Conservation (phyloP, 345 rosid species). For the Bruguiera gymnorhiza region DNA sequence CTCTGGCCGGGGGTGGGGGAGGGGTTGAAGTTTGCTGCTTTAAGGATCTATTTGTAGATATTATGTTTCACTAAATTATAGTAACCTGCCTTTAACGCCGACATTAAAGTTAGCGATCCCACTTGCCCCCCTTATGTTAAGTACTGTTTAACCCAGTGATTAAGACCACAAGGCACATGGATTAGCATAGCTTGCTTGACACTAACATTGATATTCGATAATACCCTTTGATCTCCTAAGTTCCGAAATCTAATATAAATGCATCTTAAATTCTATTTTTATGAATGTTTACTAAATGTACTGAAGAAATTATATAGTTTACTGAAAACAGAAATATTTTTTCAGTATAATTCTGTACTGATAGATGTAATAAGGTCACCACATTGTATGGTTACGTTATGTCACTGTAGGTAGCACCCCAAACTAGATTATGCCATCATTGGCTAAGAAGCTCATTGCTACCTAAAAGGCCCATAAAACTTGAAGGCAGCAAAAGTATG, state of each 20-base stretch:
- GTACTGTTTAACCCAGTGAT: conserved; percentile 17
- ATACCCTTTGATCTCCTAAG: too few relatives aligned
- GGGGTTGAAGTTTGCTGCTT: background rate
- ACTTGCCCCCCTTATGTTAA: conserved; percentile 25
- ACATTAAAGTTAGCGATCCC: conserved; percentile 29
- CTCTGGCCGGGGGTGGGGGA: background rate
- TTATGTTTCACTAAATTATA: background rate
- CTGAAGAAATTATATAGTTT: too few relatives aligned
- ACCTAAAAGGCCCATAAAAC: background rate
- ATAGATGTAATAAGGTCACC: background rate
- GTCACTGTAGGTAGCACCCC: too few relatives aligned
- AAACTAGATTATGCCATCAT: conserved; percentile 28
- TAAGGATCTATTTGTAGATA: conserved; percentile 3
- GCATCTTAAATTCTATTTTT: too few relatives aligned
- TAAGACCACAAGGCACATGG: conserved; percentile 13
- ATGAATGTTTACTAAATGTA: too few relatives aligned
- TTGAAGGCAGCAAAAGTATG: background rate
- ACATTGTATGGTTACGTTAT: too few relatives aligned
- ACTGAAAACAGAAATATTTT: too few relatives aligned
- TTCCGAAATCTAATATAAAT: too few relatives aligned
- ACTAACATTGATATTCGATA: conserved; percentile 5
- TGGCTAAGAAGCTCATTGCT: background rate
- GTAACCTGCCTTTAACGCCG: conserved; percentile 16
- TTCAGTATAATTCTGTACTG: background rate
- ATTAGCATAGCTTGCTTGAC: conserved; percentile 14